Evolutionary conservation across 2,329 filamentous ascomycete species (phyloP).

Genomic region (Leptographium galeiforme): DNA sequence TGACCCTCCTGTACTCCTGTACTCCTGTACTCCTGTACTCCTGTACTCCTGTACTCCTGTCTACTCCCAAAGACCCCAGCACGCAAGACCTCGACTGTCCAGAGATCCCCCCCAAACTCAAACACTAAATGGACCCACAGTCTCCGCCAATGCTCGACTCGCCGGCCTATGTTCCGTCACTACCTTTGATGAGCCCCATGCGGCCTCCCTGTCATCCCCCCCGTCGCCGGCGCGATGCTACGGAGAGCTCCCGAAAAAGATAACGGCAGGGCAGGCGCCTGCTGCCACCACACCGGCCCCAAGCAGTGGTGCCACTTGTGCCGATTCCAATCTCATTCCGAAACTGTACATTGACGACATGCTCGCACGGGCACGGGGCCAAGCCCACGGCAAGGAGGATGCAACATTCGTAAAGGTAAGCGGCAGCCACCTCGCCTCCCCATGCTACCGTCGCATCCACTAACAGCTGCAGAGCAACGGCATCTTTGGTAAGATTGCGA

Average conservation of each 20-base stretch:
- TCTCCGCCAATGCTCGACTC: background rate
- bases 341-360: slow-evolving; percentile 17
- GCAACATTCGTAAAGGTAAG: slow-evolving; percentile 15
- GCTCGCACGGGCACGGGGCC: slow-evolving; percentile 10
- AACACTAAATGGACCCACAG: background rate
- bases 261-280: background rate
- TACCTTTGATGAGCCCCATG: background rate
- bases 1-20: too few species aligned
- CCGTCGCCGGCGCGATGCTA: too few species aligned
- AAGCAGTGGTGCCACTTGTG: background rate
- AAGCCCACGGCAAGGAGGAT: slow-evolving; percentile 7
- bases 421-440: background rate
- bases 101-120: too few species aligned
- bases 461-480: slow-evolving; percentile 14
- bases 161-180: background rate
- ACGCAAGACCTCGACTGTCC: too few species aligned
- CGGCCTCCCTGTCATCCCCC: background rate
- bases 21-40: too few species aligned
- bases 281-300: background rate
- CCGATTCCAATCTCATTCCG: slow-evolving; percentile 6
- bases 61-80: too few species aligned
- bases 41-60: too few species aligned
- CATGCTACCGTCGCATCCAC: background rate
- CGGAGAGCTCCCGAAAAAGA: too few species aligned
- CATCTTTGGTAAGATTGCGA: slow-evolving; percentile 12